Evolutionary conservation across 345 rosid species (phyloP), one percentile per base, ranked within the genome.

Genomic region (Acer saccharum): DNA sequence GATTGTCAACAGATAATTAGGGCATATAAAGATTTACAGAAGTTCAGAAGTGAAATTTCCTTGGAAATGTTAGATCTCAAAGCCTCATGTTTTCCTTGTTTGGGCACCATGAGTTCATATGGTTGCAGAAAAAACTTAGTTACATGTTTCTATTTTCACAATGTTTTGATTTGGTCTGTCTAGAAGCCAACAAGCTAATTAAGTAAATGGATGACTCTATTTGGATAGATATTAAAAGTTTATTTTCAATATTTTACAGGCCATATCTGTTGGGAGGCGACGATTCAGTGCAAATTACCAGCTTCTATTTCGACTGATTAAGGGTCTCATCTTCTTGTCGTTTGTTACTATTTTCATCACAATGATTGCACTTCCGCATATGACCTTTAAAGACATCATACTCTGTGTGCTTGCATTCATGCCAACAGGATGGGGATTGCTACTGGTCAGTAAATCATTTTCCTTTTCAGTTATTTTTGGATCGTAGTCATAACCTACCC

Each of bases 391-490:
- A 81, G 98, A 93, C 82, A 75, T 93, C 54, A 58, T 93, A 76
- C 86, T 90, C 44, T 88, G 94, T 75, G 78, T 91, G 83, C 94
- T 93, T 54, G 98, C 98, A 52, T 88, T 93, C 90, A 87, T 91
- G 97, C 98, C 98, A 52, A 91, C 97, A 7, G 98, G 94, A n/a
- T 93, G 98, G 98, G 98, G 93, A 66, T 79, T 93, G 86, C 91
- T 93, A 77, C 86, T 91, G 80, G 97, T 93, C 75, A 87, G 94
- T 83, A 29, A 75, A 65, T 65, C 63, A 11, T 25, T 32, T 58
- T 3, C 16, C 58, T 62, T 21, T 62, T 72, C 54, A 43, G 23
- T 27, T 10, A 8, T 65, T 18, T 65, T 29, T 27, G n/a, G 69
- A 65, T 62, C 29, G 4, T 52, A 52, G 21, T 9, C 25, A 18